Evolutionary conservation across 352 stramenopile genomes (phyloP), one percentile per base, ranked within the genome.

Genomic region (Pythium apleroticum): DNA sequence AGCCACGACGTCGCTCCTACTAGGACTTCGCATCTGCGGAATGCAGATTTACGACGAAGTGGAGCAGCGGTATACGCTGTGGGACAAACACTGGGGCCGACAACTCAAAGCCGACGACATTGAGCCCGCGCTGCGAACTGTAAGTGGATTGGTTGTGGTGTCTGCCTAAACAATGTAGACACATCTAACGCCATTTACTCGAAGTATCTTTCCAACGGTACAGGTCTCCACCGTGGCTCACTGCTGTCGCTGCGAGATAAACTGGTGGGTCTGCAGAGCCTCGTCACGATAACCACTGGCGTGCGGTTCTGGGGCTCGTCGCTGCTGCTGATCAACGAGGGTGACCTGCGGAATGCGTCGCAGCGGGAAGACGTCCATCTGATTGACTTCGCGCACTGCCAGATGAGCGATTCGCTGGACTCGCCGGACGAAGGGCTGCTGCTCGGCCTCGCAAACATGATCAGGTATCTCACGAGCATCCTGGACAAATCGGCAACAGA

Each of bases 301-400:
- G 59, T 93, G 30, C 84, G 84, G 14, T 93, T 89, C 68, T 93
- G 83, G 81, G 82, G 82, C 11, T 74, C 82, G 8, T 93, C 84
- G 4, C 71, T 93, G 45, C 69, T 93, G 28, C 58, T 93, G 11
- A 82, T 90, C 59, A 90, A 91, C 70, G 84, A 93, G 65, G 84
- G 84, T 27, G 84, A 91, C 43, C 62, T 71, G 46, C 72, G 60
- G 4, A 60, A 65, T 27, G 70, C 52, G 0, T 43, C 55, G 45
- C 50, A 49, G 0, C 71, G 61, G 19, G 71, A 72, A 27, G 80
- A 89, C 60, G 75, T 90, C 37, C 80, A 81, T 39, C 68, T 93
- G 22, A 91, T 93, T 33, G 82, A 93, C 71, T 91, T 93, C 68
- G 84, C 82, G 35, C 84, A 93, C 49, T 86, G 84, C 58, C 80